Base-by-base conservation (phyloP, 1,284 basidiomycete genomes). In the Irpex sp. region DNA sequence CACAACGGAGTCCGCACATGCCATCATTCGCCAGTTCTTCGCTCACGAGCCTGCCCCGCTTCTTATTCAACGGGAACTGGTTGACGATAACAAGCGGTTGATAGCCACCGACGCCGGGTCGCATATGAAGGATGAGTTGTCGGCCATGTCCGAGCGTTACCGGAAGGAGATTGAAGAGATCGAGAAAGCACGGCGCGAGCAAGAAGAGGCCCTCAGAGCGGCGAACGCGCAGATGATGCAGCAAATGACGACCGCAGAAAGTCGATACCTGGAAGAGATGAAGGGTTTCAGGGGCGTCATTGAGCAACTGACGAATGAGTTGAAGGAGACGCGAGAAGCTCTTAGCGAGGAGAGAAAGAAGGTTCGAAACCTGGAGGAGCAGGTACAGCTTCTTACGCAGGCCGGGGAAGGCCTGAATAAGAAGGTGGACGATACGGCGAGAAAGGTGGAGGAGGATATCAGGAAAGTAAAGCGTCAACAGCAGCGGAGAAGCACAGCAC, bases 1-100 rank as follows among this genome's bases (percentile, higher is more conserved):
- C 58, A 65, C 65, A 9, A n/a, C 55, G 8, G 57, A 53, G n/a
- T 65, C 65, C 19, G 64, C 66, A 15, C 65, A 67, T 6, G 26
- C 37, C 19, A 65, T 67, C 50, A 36, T 68, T 21, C 63, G 63
- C 33, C 21, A 49, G 17, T 60, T 68, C 61, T 17, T 67, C 35
- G 53, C 53, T 39, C 61, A 64, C 50, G 36, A 53, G 26, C 66
- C 66, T 1, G 26, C 36, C 8, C 37, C 63, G 5, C 56, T 68
- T 5, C 64, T 57, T 19, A 63, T 68, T 19, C 67, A 68, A 43
- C 35, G 39, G 31, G 67, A 68, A 43, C 57, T 65, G 11, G 66
- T 66, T 36, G 66, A 66, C 57, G 63, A 68, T 47, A 53, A 58
- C 33, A 67, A 66, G 26, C 5, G 54, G 3, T 31, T 68, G 26